These are phyloP conservation scores for Globisporangium yorkense DNA, from an alignment of 352 stramenopile species.

Conservation along the genomic window DNA sequence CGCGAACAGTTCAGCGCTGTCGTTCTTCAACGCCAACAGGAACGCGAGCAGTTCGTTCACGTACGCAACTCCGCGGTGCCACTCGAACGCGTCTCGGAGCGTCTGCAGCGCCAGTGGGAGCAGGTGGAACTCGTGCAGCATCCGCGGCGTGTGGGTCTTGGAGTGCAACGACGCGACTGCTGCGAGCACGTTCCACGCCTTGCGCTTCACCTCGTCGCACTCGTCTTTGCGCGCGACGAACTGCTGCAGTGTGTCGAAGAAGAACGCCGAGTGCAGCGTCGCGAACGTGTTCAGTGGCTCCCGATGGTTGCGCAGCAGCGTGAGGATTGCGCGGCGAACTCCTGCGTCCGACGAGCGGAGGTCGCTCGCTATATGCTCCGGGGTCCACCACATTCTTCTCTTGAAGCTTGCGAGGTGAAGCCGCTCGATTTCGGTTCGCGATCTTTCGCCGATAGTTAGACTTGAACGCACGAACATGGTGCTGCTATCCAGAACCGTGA, in stretches of 20 bases:
- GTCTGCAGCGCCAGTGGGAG: conserved; percentile 1
- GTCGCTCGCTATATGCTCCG: not conserved
- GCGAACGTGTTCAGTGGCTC: conserved; percentile 1
- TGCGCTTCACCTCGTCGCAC: not conserved
- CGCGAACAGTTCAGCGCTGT: not conserved
- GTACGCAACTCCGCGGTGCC: not conserved
- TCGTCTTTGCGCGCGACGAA: not conserved
- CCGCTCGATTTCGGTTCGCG: no score
- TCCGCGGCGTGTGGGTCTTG: not conserved
- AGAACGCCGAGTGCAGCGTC: conserved; percentile 2
- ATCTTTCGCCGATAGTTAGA: no score
- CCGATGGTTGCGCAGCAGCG: conserved; percentile 2
- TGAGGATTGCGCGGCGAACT: not conserved
- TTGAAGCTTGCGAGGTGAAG: no score
- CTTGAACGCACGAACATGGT: no score
- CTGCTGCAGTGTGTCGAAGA: not conserved
- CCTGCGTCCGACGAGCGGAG: not conserved
- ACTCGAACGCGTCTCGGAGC: not conserved
- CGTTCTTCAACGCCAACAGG: not conserved
- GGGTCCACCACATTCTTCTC: not conserved
- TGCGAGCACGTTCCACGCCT: not conserved
- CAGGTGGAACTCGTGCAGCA: conserved; percentile 1
- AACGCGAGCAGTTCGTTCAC: conserved; percentile 4
- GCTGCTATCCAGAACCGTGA: no score
- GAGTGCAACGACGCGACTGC: conserved; percentile 1